These are phyloP conservation scores for Sungouiella blattae DNA, from an alignment of 805 yeast genomes.

Conservation along the genomic window DNA sequence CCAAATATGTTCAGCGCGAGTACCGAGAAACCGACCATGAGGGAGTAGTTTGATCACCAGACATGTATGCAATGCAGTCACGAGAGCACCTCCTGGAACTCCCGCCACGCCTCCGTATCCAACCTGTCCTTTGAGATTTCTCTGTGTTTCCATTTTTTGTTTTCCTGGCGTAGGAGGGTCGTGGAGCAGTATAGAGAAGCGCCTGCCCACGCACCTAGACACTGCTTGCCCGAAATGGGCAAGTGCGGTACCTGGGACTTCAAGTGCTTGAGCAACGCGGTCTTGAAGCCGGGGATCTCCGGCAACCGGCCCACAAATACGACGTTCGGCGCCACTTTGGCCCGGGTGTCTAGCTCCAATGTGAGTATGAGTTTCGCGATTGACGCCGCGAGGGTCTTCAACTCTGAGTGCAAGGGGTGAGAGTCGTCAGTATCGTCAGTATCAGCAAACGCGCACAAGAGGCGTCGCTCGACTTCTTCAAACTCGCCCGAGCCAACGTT, in stretches of 20 bases:
- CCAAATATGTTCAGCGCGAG: conserved; percentile 7
- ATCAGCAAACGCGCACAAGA: background rate
- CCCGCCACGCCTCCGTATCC: background rate
- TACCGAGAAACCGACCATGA: conserved; percentile 4
- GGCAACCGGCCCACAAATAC: conserved; percentile 9
- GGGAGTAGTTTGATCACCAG: background rate
- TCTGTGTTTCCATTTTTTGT: conserved; percentile 12
- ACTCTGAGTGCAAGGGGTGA: too few relatives aligned
- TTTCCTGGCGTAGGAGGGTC: conserved; percentile 9
- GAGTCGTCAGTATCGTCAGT: too few relatives aligned
- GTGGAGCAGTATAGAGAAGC: conserved; percentile 18
- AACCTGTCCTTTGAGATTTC: conserved; percentile 7
- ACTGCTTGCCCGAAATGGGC: conserved; percentile 6
- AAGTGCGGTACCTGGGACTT: conserved; percentile 3
- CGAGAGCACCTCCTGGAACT: conserved; percentile 1
- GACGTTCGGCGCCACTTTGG: conserved; percentile 7
- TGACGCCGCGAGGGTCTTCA: background rate
- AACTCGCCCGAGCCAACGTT: background rate
- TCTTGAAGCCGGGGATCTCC: conserved; percentile 6
- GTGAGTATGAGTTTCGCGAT: background rate
- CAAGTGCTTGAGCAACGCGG: conserved; percentile 5
- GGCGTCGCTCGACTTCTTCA: background rate
- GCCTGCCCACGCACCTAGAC: conserved; percentile 16
- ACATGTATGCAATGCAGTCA: background rate
- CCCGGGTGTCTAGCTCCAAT: conserved; percentile 9